Evolutionary conservation across 2,329 filamentous ascomycete species (phyloP).

Genomic region (Leptographium radiaticola): DNA sequence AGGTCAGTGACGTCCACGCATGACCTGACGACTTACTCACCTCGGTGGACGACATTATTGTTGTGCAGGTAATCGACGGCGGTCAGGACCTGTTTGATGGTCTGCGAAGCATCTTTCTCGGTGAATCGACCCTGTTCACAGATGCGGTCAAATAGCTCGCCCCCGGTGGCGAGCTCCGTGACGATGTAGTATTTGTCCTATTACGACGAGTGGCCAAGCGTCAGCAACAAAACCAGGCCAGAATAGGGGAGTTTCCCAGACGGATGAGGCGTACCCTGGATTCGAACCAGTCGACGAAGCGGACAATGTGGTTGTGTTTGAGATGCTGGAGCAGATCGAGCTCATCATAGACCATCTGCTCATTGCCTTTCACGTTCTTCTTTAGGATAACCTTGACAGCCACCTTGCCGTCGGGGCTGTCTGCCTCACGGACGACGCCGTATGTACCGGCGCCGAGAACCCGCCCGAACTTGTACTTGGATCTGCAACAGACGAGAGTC

Average conservation of each 20-base stretch:
- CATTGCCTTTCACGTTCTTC: slow-evolving; percentile 97
- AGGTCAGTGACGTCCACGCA: slow-evolving; percentile 4
- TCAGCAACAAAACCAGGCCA: not conserved
- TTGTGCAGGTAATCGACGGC: slow-evolving; percentile 91
- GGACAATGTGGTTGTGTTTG: slow-evolving; percentile 89
- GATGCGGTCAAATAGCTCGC: slow-evolving; percentile 94
- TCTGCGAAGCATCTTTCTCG: slow-evolving; percentile 92
- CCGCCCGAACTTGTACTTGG: slow-evolving; percentile 82
- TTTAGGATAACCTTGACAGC: slow-evolving; percentile 99
- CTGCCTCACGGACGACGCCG: slow-evolving; percentile 93
- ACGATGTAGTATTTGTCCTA: slow-evolving; percentile 99
- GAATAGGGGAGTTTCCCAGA: not conserved
- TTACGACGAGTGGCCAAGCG: not conserved
- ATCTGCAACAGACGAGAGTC: slow-evolving; percentile 32
- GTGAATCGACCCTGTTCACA: slow-evolving; percentile 98
- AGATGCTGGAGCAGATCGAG: slow-evolving; percentile 84
- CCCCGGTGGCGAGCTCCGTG: slow-evolving; percentile 87
- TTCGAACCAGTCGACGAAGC: slow-evolving; percentile 98
- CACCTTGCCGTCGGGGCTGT: slow-evolving; percentile 70
- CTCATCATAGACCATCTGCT: slow-evolving; percentile 98
- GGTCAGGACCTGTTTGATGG: slow-evolving; percentile 83
- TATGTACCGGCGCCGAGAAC: slow-evolving; percentile 96
- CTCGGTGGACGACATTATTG: slow-evolving; percentile 92
- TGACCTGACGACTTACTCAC: slow-evolving; percentile 30
- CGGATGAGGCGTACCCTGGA: slow-evolving; percentile 56